Evolutionary conservation across 768 basidiomycete species (phyloP), one percentile per base, ranked within the genome.

Genomic region (Coprinopsis marcescibilis): DNA sequence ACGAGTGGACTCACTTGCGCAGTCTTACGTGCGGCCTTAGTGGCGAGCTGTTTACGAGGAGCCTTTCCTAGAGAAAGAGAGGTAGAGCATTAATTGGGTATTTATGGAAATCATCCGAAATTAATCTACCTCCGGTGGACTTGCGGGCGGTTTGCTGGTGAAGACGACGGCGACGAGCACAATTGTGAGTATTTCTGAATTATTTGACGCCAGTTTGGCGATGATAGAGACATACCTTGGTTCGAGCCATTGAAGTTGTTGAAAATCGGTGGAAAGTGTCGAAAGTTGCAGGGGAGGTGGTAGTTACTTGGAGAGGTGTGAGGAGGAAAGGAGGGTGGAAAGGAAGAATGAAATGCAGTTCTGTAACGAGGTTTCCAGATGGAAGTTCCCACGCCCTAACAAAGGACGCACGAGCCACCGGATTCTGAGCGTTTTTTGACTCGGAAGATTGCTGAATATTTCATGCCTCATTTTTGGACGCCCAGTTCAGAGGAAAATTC

Each of bases 81-180:
- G n/a, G n/a, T n/a, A n/a, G n/a, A n/a, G n/a, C n/a, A 27, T 56
- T 52, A 50, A 38, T 26, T 59, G 57, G 54, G 56, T 61, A 55
- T 53, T 55, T 49, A 51, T 48, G 46, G 23, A 52, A 51, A 46
- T 52, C 36, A 43, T 38, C 29, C 43, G 43, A 50, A 47, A 53
- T 49, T 23, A 49, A 70, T 80, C 57, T 58, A 83, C 92, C 93
- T 86, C 95, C 95, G 55, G 95, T 96, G 48, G 94, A 96, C 78
- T 97, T 96, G 72, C 94, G 91, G 63, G 94, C 94, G 65, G 93
- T 96, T 92, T 96, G 94, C 93, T 92, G 56, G 56, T 56, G 59
- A 67, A 53, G 60, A 63, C 55, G 62, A 60, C 57, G 54, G 52
- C 34, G 25, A 46, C 27, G 37, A 50, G 39, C 25, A 35, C 6